Percentiles rank a stretch among this genome's conserved stretches.
Conservation (phyloP, 371 early-diverging fungal genomes). For the Funneliformis caledonium region DNA sequence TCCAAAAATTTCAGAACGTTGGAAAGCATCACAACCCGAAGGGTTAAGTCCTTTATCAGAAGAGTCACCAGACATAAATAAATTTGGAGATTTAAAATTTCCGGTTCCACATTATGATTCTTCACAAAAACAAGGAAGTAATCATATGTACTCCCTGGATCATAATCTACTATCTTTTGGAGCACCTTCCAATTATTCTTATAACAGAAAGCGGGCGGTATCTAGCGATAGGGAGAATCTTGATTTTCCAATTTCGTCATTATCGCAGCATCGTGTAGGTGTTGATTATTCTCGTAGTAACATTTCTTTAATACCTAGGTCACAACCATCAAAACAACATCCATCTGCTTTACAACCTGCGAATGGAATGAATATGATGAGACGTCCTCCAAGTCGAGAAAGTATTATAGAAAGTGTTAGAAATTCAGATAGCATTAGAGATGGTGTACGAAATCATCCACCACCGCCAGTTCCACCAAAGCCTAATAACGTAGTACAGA, state of each 20-base stretch:
- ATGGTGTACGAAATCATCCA: neutral
- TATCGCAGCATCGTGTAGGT: neutral
- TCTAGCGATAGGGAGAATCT: neutral
- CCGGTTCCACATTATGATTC: neutral
- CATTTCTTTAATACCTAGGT: neutral
- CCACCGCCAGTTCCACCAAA: neutral
- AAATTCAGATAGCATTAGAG: neutral
- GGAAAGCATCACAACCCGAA: neutral
- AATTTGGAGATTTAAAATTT: neutral
- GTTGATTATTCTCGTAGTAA: neutral
- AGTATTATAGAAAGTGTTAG: neutral
- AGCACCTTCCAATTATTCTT: neutral
- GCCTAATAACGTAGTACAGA: neutral
- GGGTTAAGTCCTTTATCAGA: neutral
- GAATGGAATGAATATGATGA: neutral
- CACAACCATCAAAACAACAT: neutral
- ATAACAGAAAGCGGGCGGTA: neutral
- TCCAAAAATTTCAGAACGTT: neutral
- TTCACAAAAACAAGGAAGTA: neutral
- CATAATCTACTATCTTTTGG: neutral
- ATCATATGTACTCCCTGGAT: neutral
- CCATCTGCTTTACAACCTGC: neutral
- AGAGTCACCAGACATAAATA: slow-evolving; percentile 7
- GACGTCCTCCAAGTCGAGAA: neutral
- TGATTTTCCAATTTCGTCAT: neutral